These are phyloP conservation scores for Saraca asoca DNA, from an alignment of 331 rosid genomes.

Conservation along the genomic window DNA sequence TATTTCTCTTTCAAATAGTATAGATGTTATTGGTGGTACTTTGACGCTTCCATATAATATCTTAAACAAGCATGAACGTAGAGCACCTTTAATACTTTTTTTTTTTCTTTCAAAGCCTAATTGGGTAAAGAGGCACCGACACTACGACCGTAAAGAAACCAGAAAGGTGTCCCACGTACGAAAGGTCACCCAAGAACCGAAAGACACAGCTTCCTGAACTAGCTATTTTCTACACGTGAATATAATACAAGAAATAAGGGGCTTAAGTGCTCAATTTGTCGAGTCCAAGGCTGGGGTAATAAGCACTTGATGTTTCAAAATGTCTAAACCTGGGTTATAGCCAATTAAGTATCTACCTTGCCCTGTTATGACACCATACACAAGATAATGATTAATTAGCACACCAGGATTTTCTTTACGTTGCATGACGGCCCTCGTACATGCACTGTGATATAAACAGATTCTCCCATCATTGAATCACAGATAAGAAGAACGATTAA, in stretches of 20 bases:
- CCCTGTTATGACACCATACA: not conserved
- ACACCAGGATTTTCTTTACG: not conserved
- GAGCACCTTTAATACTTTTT: too few relatives aligned
- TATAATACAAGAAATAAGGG: slow-evolving; percentile 8
- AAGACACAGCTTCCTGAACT: not conserved
- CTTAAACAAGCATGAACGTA: too few relatives aligned
- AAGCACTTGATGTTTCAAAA: not conserved
- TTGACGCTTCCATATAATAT: too few relatives aligned
- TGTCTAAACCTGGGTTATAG: not conserved
- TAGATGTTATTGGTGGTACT: not conserved
- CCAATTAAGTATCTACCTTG: slow-evolving; percentile 3
- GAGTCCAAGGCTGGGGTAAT: slow-evolving; percentile 10
- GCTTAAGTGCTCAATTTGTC: not conserved
- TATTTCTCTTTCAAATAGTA: not conserved
- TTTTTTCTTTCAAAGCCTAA: too few relatives aligned
- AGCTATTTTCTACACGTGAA: slow-evolving; percentile 2
- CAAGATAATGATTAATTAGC: slow-evolving; percentile 3
- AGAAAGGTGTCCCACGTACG: not conserved
- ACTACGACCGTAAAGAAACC: slow-evolving; percentile 9
- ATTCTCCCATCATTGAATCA: slow-evolving; percentile 1
- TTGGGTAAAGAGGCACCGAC: slow-evolving; percentile 15
- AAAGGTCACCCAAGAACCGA: slow-evolving; percentile 7
- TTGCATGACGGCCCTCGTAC: slow-evolving; percentile 1
- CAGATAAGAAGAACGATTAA: slow-evolving; percentile 17
- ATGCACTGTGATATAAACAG: too few relatives aligned